Evolutionary conservation across 1,284 basidiomycete genomes (phyloP).

Genomic region (Cryptococcus maquisensis): DNA sequence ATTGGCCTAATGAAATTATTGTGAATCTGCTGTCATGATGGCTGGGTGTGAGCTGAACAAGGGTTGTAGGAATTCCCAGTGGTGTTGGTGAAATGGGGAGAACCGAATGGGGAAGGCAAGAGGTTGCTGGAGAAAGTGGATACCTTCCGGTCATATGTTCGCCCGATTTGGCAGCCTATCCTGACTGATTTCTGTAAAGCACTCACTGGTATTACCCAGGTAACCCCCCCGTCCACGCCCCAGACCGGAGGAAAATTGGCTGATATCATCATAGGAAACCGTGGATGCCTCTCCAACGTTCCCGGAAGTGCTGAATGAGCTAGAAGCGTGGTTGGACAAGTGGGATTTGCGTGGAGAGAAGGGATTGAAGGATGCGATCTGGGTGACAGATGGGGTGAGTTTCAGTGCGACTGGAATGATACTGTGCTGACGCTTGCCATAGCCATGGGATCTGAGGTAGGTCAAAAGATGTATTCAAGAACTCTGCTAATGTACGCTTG

Average conservation of each 20-base stretch:
- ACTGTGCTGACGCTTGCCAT: slow-evolving; percentile 4
- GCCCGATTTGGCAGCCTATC: slow-evolving; percentile 76
- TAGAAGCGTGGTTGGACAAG: slow-evolving; percentile 63
- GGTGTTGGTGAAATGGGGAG: slow-evolving; percentile 75
- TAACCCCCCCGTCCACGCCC: slow-evolving; percentile 39
- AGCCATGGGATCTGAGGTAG: slow-evolving; percentile 47
- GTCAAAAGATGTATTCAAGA: slow-evolving; percentile 5
- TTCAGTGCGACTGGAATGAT: not conserved
- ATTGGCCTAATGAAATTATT: slow-evolving; percentile 89
- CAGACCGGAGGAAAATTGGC: not conserved
- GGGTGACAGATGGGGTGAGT: slow-evolving; percentile 54
- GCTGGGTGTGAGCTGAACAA: slow-evolving; percentile 3
- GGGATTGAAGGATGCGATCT: slow-evolving; percentile 44
- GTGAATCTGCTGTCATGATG: slow-evolving; percentile 54
- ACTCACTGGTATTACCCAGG: slow-evolving; percentile 89
- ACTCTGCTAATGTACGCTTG: too few species aligned
- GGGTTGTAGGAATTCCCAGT: slow-evolving; percentile 52
- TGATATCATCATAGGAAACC: slow-evolving; percentile 56
- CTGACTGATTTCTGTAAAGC: slow-evolving; percentile 78
- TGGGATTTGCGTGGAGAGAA: slow-evolving; percentile 48
- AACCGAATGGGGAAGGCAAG: slow-evolving; percentile 34
- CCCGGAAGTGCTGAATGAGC: slow-evolving; percentile 60
- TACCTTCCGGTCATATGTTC: slow-evolving; percentile 83
- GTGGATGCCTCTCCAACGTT: slow-evolving; percentile 76
- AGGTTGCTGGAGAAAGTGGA: slow-evolving; percentile 38